Conservation (phyloP, 208 protist species). For the Angomonas desouzai region DNA sequence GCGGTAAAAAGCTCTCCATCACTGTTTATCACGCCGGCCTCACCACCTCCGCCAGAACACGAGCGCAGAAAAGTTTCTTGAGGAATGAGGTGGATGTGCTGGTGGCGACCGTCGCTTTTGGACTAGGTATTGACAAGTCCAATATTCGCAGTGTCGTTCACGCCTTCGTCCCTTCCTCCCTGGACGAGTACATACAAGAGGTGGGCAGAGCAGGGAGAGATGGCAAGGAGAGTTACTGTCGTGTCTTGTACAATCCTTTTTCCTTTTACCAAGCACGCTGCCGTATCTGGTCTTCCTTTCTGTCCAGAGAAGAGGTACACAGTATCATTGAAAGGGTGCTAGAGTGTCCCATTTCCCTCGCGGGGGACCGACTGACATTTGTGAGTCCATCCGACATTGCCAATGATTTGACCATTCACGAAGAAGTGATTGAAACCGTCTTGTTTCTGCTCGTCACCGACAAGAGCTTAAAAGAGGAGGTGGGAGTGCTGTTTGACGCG, state of each 20-base stretch:
- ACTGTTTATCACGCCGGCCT: slow-evolving; percentile 81
- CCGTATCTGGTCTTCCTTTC: slow-evolving; percentile 42
- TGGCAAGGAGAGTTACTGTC: slow-evolving; percentile 68
- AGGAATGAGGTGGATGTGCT: slow-evolving; percentile 87
- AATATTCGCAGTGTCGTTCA: slow-evolving; percentile 98
- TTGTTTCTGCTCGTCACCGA: slow-evolving; percentile 62
- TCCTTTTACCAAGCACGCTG: slow-evolving; percentile 93
- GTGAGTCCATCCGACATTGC: slow-evolving; percentile 55
- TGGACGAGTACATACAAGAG: slow-evolving; percentile 98
- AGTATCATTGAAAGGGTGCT: slow-evolving; percentile 48
- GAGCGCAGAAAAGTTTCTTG: slow-evolving; percentile 87
- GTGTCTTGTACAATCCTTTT: slow-evolving; percentile 88
- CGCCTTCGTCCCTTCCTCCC: slow-evolving; percentile 89
- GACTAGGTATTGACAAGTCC: slow-evolving; percentile 98
- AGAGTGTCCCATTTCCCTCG: slow-evolving; percentile 28
- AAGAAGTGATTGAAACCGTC: slow-evolving; percentile 78
- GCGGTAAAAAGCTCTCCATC: slow-evolving; percentile 27
- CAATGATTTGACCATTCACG: slow-evolving; percentile 48
- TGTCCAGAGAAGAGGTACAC: slow-evolving; percentile 60
- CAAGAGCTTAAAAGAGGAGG: not conserved
- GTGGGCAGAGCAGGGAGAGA: slow-evolving; percentile 95
- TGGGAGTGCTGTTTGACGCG: slow-evolving; percentile 20
- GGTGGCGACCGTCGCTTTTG: slow-evolving; percentile 97
- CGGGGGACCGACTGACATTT: slow-evolving; percentile 48
- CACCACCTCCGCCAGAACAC: slow-evolving; percentile 32